Percentiles rank a stretch among this genome's conserved stretches.
Conservation (phyloP, 2,329 filamentous ascomycete genomes). For the Colletotrichum sp. region DNA sequence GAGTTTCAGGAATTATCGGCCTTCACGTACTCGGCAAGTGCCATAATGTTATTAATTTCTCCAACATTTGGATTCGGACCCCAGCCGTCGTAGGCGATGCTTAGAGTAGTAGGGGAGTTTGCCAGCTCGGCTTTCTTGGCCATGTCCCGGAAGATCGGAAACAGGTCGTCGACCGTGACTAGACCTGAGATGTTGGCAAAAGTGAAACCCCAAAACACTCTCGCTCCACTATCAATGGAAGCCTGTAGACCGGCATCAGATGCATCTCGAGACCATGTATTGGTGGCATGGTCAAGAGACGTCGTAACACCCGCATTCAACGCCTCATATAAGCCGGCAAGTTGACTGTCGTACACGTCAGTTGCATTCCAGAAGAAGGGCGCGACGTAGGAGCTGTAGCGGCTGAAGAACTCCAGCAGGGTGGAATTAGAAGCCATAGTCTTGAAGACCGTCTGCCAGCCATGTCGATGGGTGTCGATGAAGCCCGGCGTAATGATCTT, state of each 20-base stretch:
- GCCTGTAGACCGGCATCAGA: constrained; percentile 49
- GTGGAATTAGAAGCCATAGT: constrained; percentile 25
- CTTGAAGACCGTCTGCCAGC: constrained; percentile 45
- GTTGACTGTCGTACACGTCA: background rate
- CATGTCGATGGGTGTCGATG: constrained; percentile 47
- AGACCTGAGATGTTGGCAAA: constrained; percentile 29
- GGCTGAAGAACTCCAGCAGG: background rate
- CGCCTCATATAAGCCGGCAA: background rate
- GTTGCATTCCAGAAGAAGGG: background rate
- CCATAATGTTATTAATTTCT: too few relatives aligned
- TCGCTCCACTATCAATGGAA: constrained; percentile 49
- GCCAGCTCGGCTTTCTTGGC: constrained; percentile 26
- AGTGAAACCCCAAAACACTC: constrained; percentile 49
- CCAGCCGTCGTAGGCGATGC: too few relatives aligned
- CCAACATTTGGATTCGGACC: too few relatives aligned
- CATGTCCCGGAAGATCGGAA: constrained; percentile 41
- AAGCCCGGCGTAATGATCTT: constrained; percentile 46
- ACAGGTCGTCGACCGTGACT: constrained; percentile 31
- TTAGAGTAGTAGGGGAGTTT: background rate
- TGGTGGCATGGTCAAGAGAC: constrained; percentile 53
- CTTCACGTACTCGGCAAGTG: too few relatives aligned
- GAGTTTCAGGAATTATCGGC: too few relatives aligned
- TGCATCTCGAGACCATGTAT: constrained; percentile 46
- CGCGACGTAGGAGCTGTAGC: constrained; percentile 26
- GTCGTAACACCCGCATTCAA: background rate